These are phyloP conservation scores for Ceratobasidium sp. DNA, from an alignment of 1,284 basidiomycete genomes.

Conservation along the genomic window DNA sequence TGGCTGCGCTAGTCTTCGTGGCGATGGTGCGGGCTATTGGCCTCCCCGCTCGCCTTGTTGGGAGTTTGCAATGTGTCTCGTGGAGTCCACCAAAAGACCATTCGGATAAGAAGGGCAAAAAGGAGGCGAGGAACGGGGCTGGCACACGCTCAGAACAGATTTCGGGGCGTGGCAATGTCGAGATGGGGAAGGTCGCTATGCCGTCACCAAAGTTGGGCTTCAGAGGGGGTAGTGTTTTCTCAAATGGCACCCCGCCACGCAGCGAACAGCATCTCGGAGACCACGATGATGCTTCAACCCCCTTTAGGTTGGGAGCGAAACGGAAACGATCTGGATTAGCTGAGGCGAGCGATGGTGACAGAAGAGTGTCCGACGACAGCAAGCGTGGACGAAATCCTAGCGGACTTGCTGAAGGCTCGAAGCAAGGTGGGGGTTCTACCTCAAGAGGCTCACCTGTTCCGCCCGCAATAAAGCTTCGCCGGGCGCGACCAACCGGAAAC, in stretches of 20 bases:
- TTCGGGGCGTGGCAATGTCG: constrained; percentile 55
- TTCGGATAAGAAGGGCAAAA: constrained; percentile 22
- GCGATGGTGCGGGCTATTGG: constrained; percentile 88
- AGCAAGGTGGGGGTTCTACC: not conserved
- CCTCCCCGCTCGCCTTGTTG: constrained; percentile 89
- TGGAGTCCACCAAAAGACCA: constrained; percentile 65
- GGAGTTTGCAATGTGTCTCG: constrained; percentile 91
- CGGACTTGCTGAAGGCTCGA: not conserved
- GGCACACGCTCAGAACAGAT: constrained; percentile 53
- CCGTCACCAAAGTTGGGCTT: constrained; percentile 5
- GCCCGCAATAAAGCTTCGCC: constrained; percentile 37
- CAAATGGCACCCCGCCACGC: constrained; percentile 11
- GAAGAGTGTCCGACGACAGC: constrained; percentile 50
- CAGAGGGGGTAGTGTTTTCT: not conserved
- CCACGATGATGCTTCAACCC: constrained; percentile 60
- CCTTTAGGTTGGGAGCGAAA: constrained; percentile 56
- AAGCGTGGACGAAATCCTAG: constrained; percentile 61
- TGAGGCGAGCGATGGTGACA: constrained; percentile 56
- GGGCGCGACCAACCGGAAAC: constrained; percentile 28
- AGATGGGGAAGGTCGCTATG: constrained; percentile 58
- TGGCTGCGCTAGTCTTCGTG: constrained; percentile 92
- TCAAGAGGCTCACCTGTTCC: constrained; percentile 24
- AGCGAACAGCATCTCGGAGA: constrained; percentile 50
- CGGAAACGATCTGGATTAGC: constrained; percentile 47
- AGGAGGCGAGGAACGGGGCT: constrained; percentile 52